Evolutionary conservation across 306 rosid genomes (phyloP), one percentile per base, ranked within the genome.

Genomic region (Trifolium subterraneum): DNA sequence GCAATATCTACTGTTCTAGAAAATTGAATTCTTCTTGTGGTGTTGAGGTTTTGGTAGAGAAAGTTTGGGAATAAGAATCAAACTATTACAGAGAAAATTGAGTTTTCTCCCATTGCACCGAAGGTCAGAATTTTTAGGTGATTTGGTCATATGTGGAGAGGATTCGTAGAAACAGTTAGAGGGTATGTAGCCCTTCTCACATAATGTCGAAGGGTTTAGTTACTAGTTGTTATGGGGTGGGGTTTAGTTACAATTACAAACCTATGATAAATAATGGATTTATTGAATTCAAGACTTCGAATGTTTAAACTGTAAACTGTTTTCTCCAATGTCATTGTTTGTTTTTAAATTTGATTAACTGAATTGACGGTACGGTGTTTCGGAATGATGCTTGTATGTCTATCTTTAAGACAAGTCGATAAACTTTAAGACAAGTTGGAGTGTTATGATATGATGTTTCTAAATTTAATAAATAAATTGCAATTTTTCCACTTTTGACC

Each of bases 231-330:
- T 12, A 64, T 20, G 15, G 16, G 16, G 31, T 38, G 2, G 31
- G 16, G 39, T 74, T 20, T 48, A n/a, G n/a, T n/a, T n/a, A 50
- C 8, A 38, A 10, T 58, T 48, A 52, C 47, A 60, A 70, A 36
- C 16, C 45, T 71, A 22, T 63, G 59, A 29, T 63, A 52, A 55
- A 23, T 22, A 10, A 35, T 45, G 69, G 36, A 51, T 78, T 72
- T 55, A 20, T 38, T 65, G 31, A 64, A 56, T 66, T 45, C 71
- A 16, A 25, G n/a, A 16, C 36, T 73, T 23, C 39, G 35, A 56
- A 56, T 22, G 56, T 52, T 65, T 27, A 3, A 27, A 27, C 31
- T 3, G 58, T 66, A 16, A 22, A 19, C 13, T 45, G 39, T 66
- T 42, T 64, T 10, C 55, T 55, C 18, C 55, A 22, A 50, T 52